Evolutionary conservation across 345 rosid species (phyloP).

Genomic region (Eucalyptus cloeziana): DNA sequence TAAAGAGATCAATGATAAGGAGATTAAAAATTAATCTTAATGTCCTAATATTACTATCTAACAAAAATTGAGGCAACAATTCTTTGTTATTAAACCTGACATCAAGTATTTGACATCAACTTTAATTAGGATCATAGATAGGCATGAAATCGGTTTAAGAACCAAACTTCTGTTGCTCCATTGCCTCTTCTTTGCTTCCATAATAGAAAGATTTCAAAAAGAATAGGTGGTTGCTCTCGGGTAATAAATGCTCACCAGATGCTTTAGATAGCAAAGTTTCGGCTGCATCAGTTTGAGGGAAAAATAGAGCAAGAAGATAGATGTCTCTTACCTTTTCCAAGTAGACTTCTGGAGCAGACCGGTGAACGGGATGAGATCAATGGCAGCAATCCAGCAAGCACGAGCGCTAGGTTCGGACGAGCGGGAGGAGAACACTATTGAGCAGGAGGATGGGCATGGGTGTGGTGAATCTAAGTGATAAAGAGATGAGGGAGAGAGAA

Average conservation of each 20-base stretch:
- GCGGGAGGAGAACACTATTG: neutral
- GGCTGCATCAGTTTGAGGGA: neutral
- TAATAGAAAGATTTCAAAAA: neutral
- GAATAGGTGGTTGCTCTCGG: neutral
- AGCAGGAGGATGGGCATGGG: neutral
- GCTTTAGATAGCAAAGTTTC: neutral
- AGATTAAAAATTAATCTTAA: no score
- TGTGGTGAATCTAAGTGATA: neutral
- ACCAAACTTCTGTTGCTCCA: no score
- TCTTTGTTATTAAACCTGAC: no score
- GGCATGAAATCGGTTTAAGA: no score
- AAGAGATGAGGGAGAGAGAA: neutral
- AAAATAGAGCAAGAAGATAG: neutral
- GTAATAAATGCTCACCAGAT: neutral
- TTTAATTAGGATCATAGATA: no score
- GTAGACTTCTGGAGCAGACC: neutral
- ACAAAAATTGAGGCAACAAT: no score
- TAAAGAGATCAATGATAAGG: no score
- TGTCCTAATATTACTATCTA: no score
- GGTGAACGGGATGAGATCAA: neutral
- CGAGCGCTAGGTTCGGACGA: neutral
- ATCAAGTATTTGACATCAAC: no score
- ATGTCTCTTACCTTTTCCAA: neutral
- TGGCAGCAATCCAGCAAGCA: neutral
- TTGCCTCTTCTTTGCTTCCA: no score